A percentile compares a stretch with the other conserved stretches of the same genome.
These are phyloP conservation scores for Paracoccidioides brasiliensis DNA, from an alignment of 2,329 filamentous ascomycete species.

Conservation along the genomic window DNA sequence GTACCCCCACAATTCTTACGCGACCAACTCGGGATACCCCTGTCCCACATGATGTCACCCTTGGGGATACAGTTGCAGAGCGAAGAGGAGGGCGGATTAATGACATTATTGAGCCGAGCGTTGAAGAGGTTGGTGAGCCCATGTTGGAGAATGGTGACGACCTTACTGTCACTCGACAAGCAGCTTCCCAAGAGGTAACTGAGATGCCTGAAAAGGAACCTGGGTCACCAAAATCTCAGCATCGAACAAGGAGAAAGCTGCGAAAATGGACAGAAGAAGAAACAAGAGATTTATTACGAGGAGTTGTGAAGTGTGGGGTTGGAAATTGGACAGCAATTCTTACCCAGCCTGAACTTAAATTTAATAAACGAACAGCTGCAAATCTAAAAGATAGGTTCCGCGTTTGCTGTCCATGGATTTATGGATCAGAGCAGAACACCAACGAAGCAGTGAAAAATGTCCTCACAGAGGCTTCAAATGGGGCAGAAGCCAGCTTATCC, in stretches of 20 bases:
- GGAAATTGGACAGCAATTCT: conserved; percentile 54
- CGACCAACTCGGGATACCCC: conserved; percentile 20
- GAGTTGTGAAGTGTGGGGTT: conserved; percentile 48
- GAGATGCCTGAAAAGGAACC: conserved; percentile 8
- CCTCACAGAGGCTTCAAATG: conserved; percentile 7
- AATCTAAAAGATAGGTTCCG: conserved; percentile 51
- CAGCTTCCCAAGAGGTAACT: background rate
- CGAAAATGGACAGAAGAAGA: conserved; percentile 49
- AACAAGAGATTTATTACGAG: conserved; percentile 43
- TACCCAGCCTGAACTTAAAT: conserved; percentile 42
- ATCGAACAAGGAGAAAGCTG: conserved; percentile 37
- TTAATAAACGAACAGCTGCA: conserved; percentile 46
- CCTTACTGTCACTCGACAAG: background rate
- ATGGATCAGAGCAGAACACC: conserved; percentile 28
- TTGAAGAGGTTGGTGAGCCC: conserved; percentile 7
- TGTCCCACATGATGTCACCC: background rate
- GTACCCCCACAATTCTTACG: conserved; percentile 25
- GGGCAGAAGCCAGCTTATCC: background rate
- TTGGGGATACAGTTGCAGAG: conserved; percentile 11
- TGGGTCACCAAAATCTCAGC: conserved; percentile 19
- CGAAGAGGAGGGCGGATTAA: conserved; percentile 23
- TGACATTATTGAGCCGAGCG: conserved; percentile 21
- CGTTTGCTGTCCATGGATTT: conserved; percentile 40
- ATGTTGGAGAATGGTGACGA: background rate
- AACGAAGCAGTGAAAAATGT: conserved; percentile 22